These are phyloP conservation scores for Sarcodon aspratus DNA, from an alignment of 768 basidiomycete genomes.

Conservation along the genomic window DNA sequence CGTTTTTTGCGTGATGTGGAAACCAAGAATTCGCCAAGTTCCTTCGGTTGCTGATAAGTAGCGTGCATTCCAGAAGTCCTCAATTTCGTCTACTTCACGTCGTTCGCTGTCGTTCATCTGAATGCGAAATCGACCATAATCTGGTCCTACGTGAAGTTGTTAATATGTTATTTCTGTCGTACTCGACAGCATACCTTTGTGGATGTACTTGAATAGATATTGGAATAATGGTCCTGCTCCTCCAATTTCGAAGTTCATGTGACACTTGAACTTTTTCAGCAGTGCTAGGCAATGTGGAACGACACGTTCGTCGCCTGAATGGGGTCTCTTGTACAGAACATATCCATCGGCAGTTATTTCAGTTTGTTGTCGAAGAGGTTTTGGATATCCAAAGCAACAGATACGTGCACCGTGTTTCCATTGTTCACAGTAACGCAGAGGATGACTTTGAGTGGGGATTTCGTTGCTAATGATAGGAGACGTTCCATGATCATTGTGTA, in stretches of 20 bases:
- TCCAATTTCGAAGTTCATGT: slow-evolving; percentile 25
- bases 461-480: background rate
- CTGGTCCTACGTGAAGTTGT: slow-evolving; percentile 7
- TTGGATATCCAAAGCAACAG: slow-evolving; percentile 15
- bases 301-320: slow-evolving; percentile 15
- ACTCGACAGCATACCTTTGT: slow-evolving; percentile 18
- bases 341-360: slow-evolving; percentile 16
- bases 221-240: slow-evolving; percentile 21
- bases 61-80: slow-evolving; percentile 21
- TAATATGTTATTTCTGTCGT: background rate
- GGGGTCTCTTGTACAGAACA: slow-evolving; percentile 18
- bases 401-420: slow-evolving; percentile 6
- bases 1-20: slow-evolving; percentile 19
- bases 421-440: background rate
- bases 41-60: slow-evolving; percentile 25
- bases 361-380: slow-evolving; percentile 11
- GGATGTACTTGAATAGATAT: slow-evolving; percentile 29
- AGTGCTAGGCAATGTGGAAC: slow-evolving; percentile 18
- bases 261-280: slow-evolving; percentile 18
- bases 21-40: slow-evolving; percentile 24
- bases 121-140: slow-evolving; percentile 5
- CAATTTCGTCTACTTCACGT: slow-evolving; percentile 21
- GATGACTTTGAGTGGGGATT: background rate
- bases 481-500: slow-evolving; percentile 13
- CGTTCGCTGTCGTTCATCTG: background rate